These are phyloP conservation scores for Pythium plurisporium DNA, from an alignment of 352 stramenopile species.

Conservation along the genomic window DNA sequence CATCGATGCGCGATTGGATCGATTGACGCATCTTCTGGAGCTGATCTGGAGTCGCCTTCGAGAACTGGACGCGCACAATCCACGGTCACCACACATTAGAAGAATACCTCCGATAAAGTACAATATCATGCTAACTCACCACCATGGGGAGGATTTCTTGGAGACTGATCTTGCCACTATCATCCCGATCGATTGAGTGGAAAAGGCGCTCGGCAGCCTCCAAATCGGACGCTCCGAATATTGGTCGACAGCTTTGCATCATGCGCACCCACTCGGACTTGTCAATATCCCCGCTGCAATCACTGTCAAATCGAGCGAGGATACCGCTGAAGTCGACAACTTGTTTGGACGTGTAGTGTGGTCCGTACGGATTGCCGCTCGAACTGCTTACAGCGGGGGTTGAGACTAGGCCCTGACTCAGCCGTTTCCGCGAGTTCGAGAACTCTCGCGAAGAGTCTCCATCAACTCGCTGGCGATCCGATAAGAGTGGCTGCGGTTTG, in stretches of 20 bases:
- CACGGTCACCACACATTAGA: too few relatives aligned
- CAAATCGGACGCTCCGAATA: constrained; percentile 17
- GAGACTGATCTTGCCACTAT: constrained; percentile 48
- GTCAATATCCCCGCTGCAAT: constrained; percentile 53
- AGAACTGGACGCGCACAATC: constrained; percentile 42
- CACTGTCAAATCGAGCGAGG: constrained; percentile 47
- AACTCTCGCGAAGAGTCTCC: neutral
- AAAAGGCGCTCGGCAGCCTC: constrained; percentile 42
- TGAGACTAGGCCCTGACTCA: neutral
- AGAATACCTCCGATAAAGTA: too few relatives aligned
- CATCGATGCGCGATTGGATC: constrained; percentile 23
- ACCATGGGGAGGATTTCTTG: constrained; percentile 46
- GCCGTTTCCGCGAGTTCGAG: neutral
- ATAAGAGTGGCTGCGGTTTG: neutral
- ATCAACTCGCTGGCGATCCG: neutral
- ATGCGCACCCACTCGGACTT: constrained; percentile 52
- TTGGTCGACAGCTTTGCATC: constrained; percentile 26
- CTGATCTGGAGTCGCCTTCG: constrained; percentile 42
- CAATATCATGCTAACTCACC: constrained; percentile 20
- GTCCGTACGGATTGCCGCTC: constrained; percentile 41
- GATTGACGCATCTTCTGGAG: constrained; percentile 38
- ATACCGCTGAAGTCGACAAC: constrained; percentile 50
- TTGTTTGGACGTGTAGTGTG: constrained; percentile 51
- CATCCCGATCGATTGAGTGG: constrained; percentile 42
- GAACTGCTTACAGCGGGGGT: neutral